Evolutionary conservation across 1,139 yeast species (phyloP).

Genomic region (Diutina sp.): DNA sequence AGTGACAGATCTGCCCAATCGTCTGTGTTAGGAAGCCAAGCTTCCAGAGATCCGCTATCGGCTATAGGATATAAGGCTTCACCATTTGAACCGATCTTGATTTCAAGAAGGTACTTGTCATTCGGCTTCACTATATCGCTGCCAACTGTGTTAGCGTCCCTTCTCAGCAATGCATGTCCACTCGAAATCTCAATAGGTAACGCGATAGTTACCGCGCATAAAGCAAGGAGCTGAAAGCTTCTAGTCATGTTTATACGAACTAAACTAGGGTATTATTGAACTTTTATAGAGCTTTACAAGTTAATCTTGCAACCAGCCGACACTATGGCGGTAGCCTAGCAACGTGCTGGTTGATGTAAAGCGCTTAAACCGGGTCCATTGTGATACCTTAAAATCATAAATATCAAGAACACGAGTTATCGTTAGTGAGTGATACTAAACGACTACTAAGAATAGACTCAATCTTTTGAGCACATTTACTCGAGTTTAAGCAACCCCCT

Average conservation of each 20-base stretch:
- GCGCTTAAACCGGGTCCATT: too few relatives aligned
- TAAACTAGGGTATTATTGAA: not conserved
- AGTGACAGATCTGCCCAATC: not conserved
- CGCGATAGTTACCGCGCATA: not conserved
- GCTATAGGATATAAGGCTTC: not conserved
- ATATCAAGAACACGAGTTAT: too few relatives aligned
- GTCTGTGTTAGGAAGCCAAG: conserved; percentile 1
- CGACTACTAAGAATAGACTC: too few relatives aligned
- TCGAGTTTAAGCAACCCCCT: too few relatives aligned
- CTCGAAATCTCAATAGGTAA: not conserved
- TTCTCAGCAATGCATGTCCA: not conserved
- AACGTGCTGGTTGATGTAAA: too few relatives aligned
- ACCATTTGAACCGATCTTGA: not conserved
- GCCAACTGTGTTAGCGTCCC: not conserved
- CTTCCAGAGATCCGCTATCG: not conserved
- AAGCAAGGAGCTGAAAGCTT: not conserved
- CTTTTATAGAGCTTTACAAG: too few relatives aligned
- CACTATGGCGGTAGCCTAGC: too few relatives aligned
- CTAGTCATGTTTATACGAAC: not conserved
- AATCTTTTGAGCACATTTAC: too few relatives aligned
- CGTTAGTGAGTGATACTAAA: too few relatives aligned
- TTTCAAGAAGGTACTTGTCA: not conserved
- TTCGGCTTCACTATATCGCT: not conserved
- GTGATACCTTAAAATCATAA: too few relatives aligned
- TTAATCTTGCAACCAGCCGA: not conserved